These are phyloP conservation scores for Microthlaspi erraticum DNA, from an alignment of 345 rosid genomes.

Conservation along the genomic window DNA sequence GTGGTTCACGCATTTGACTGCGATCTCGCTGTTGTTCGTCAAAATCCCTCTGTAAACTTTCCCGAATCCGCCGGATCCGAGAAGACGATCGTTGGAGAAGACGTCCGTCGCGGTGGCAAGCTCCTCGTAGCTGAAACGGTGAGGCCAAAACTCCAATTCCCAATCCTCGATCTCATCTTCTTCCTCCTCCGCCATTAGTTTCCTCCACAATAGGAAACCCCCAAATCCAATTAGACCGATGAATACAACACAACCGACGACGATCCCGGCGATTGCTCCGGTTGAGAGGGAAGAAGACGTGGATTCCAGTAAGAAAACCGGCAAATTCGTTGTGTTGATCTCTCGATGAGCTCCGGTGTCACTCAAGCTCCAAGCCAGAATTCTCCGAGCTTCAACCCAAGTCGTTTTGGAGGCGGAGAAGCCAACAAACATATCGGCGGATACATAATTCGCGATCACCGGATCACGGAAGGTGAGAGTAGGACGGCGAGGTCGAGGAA, in stretches of 20 bases:
- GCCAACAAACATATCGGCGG: constrained; percentile 76
- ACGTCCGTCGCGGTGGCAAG: constrained; percentile 59
- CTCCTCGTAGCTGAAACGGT: constrained; percentile 81
- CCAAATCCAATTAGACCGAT: constrained; percentile 45
- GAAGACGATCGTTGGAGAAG: constrained; percentile 66
- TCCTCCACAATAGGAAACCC: constrained; percentile 55
- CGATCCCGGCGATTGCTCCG: constrained; percentile 73
- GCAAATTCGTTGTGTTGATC: constrained; percentile 69
- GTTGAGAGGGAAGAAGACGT: constrained; percentile 59
- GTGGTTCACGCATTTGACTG: constrained; percentile 86
- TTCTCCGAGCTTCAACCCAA: constrained; percentile 72
- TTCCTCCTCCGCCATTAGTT: constrained; percentile 48
- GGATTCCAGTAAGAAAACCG: constrained; percentile 51
- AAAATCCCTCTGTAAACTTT: constrained; percentile 68
- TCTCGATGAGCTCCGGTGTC: constrained; percentile 64
- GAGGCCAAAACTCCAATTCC: constrained; percentile 96
- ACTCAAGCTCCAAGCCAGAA: constrained; percentile 90
- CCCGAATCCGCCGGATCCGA: constrained; percentile 89
- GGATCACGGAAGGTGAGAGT: constrained; percentile 63
- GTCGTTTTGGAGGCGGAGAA: constrained; percentile 77
- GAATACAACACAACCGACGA: constrained; percentile 55
- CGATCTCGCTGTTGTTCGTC: constrained; percentile 58
- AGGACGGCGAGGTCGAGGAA: constrained; percentile 60
- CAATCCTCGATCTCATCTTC: constrained; percentile 79
- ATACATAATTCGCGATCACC: constrained; percentile 71